phyloP scores from a whole-genome alignment of 306 rosid genomes.

The Datisca glomerata region DNA sequence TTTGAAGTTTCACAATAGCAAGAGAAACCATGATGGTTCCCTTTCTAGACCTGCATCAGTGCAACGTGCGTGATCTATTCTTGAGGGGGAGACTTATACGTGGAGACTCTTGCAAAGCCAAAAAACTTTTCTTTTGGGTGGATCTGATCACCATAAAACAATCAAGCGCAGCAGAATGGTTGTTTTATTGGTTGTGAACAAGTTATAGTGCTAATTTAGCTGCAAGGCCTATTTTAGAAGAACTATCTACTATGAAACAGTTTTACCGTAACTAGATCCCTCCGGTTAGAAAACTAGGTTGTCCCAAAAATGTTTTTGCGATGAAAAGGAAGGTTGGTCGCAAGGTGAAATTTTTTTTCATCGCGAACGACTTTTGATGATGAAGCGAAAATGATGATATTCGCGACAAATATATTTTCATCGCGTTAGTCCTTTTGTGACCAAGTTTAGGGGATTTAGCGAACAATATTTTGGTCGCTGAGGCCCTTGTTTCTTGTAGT shows the following conservation, averaged over 20 bases:
- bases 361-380: too few species aligned
- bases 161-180: constrained; percentile 92
- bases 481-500: too few species aligned
- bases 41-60: constrained; percentile 69
- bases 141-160: constrained; percentile 90
- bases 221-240: constrained; percentile 94
- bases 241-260: constrained; percentile 75
- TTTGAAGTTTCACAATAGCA: constrained; percentile 64
- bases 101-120: constrained; percentile 62
- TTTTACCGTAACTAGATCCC: constrained; percentile 13
- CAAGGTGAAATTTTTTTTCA: too few species aligned
- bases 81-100: constrained; percentile 91
- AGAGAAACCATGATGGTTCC: constrained; percentile 39
- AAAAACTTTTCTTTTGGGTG: constrained; percentile 88
- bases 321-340: too few species aligned
- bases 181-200: constrained; percentile 86
- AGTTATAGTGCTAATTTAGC: constrained; percentile 98
- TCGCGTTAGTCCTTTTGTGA: too few species aligned
- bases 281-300: constrained; percentile 3
- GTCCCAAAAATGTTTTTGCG: too few species aligned
- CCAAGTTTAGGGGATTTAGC: too few species aligned
- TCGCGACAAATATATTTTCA: too few species aligned
- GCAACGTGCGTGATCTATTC: constrained; percentile 88
- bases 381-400: too few species aligned
- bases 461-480: too few species aligned